phyloP scores from a whole-genome alignment of 108 stramenopile species.

The Skeletonema menzelii region DNA sequence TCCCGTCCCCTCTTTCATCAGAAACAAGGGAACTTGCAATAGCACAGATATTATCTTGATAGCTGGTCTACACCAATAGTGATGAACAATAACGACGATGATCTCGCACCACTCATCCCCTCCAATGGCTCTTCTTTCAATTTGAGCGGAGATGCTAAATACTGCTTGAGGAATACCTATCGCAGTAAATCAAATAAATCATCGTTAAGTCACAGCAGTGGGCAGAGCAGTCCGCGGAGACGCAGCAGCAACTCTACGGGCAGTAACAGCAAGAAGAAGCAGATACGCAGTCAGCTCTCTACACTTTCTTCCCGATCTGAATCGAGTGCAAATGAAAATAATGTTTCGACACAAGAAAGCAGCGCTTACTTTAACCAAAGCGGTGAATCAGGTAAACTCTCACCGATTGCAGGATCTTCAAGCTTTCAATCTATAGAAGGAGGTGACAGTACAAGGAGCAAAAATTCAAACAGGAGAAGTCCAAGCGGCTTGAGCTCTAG shows the following conservation, averaged over 20 bases:
- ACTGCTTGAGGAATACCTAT: not conserved
- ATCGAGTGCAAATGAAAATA: not conserved
- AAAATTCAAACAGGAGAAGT: slow-evolving; percentile 6
- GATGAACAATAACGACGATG: slow-evolving; percentile 1
- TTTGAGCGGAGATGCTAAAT: not conserved
- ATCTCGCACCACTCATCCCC: slow-evolving; percentile 9
- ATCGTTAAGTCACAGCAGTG: not conserved
- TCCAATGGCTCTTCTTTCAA: slow-evolving; percentile 17
- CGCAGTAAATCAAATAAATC: slow-evolving; percentile 4
- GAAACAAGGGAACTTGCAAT: too few relatives aligned
- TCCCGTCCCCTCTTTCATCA: too few relatives aligned
- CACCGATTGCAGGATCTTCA: not conserved
- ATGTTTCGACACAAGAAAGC: not conserved
- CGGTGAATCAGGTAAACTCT: not conserved
- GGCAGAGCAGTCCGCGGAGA: not conserved
- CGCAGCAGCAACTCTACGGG: not conserved
- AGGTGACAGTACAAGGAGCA: not conserved
- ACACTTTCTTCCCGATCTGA: not conserved
- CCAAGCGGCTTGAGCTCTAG: not conserved
- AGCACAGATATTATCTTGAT: too few relatives aligned
- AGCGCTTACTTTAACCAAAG: not conserved
- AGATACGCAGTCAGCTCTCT: not conserved
- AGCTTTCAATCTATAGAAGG: slow-evolving; percentile 6
- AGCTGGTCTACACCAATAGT: too few relatives aligned
- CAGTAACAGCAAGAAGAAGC: not conserved